phyloP scores from a whole-genome alignment of 441 rosid species.

The Theobroma grandiflorum region DNA sequence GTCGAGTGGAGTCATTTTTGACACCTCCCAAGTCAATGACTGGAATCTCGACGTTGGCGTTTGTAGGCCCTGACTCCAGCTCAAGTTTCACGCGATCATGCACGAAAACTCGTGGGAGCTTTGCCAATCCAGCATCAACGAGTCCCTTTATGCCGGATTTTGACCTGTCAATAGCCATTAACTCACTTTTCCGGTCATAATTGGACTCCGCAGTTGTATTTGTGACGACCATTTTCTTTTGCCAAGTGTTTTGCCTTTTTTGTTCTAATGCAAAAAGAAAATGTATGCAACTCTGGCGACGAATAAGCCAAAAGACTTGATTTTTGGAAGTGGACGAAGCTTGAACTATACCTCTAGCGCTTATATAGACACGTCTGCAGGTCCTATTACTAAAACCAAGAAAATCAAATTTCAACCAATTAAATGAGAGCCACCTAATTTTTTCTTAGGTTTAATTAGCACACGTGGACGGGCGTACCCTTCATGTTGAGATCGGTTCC shows the following conservation, averaged over 20 bases:
- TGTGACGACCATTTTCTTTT: conserved; percentile 14
- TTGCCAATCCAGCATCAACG: conserved; percentile 42
- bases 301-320: neutral
- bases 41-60: conserved; percentile 20
- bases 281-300: neutral
- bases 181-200: conserved; percentile 36
- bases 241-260: neutral
- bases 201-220: neutral
- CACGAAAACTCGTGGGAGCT: conserved; percentile 52
- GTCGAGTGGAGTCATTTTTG: conserved; percentile 18
- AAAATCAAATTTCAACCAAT: neutral
- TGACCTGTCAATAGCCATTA: conserved; percentile 47
- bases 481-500: too few species aligned
- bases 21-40: conserved; percentile 31
- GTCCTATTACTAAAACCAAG: neutral
- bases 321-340: neutral
- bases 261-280: neutral
- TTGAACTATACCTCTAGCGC: neutral
- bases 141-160: conserved; percentile 57
- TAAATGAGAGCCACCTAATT: neutral
- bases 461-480: too few species aligned
- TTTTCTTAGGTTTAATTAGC: neutral
- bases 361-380: neutral
- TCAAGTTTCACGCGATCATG: conserved; percentile 13
- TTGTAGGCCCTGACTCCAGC: neutral